These are phyloP conservation scores for Acmispon strigosus DNA, from an alignment of 306 rosid genomes.

Conservation along the genomic window DNA sequence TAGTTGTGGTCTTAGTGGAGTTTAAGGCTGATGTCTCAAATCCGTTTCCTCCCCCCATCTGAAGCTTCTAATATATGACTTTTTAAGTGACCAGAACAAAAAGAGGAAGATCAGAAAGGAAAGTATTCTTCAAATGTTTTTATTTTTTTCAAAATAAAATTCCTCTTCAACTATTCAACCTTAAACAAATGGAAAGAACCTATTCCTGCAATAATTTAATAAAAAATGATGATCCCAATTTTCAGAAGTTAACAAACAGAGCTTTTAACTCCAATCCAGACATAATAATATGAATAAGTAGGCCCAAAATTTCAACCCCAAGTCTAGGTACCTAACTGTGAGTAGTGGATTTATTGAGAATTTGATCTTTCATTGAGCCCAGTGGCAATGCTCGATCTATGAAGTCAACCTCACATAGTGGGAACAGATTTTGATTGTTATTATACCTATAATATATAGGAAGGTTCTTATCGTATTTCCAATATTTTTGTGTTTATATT, in stretches of 20 bases:
- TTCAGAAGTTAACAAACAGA: not conserved
- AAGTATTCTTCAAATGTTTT: not conserved
- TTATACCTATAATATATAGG: not conserved
- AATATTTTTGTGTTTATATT: not conserved
- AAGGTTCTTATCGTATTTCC: not conserved
- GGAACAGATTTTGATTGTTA: not conserved
- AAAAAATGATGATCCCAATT: not conserved
- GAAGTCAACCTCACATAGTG: not conserved
- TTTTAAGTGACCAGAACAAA: not conserved
- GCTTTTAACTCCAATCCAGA: not conserved
- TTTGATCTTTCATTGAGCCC: not conserved
- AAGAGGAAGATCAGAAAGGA: not conserved
- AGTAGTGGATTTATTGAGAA: not conserved
- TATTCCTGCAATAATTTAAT: not conserved
- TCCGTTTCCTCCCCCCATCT: not conserved
- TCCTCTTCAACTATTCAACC: not conserved
- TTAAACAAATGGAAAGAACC: slow-evolving; percentile 1
- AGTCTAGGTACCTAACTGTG: not conserved
- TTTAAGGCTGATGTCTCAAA: not conserved
- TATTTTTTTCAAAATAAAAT: not conserved
- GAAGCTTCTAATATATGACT: not conserved
- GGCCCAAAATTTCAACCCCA: not conserved
- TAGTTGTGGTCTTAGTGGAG: not conserved
- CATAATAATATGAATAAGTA: not conserved
- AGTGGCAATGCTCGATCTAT: not conserved